Evolutionary conservation across 495 filamentous ascomycete species (phyloP), one percentile per base, ranked within the genome.

Genomic region (Aspergillus baeticus): DNA sequence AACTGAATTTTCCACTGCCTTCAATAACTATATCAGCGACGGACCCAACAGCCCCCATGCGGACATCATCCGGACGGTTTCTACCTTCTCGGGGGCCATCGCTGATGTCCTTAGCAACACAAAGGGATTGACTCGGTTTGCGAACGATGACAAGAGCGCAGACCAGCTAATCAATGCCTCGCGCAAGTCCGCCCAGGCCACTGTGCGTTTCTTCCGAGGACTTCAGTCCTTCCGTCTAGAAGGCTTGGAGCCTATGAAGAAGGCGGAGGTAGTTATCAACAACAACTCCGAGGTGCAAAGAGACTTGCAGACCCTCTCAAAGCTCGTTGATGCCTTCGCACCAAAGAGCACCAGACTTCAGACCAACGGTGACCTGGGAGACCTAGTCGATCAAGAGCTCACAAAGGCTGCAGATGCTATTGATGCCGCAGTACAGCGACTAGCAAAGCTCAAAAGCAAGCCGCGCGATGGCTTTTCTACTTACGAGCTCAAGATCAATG

Each of bases 21-120:
- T 97, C 81, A 98, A 96, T 77, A 92, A 93, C 68, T 97, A 91
- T 72, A 95, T 98, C 59, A 92, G 92, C 14, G 94, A 98, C 71
- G 94, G 94, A 0, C 94, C 94, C 4, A 96, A 92, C 76, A 92
- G 90, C 74, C 87, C 85, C 10, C 90, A 96, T 66, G 83, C 88
- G 3, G 91, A 94, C 58, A 87, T 98, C 53, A 98, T 97, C 72
- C 91, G 93, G 61, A 94, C 90, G 1, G 84, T 96, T 52, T 91
- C 90, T 63, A 83, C 90, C 31, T 98, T 97, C 71, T 78, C 94
- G 1, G 88, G 91, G 26, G 89, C 94, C 31, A 85, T 96, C 61
- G 87, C 94, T 13, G 94, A 98, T 73, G 94, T 98, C 5, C 85
- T 96, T 63, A 90, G 85, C 73, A 98, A 98, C 72, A 90, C 94